These are phyloP conservation scores for Naegleria gruberi DNA, from an alignment of 208 protist genomes.

Conservation along the genomic window DNA sequence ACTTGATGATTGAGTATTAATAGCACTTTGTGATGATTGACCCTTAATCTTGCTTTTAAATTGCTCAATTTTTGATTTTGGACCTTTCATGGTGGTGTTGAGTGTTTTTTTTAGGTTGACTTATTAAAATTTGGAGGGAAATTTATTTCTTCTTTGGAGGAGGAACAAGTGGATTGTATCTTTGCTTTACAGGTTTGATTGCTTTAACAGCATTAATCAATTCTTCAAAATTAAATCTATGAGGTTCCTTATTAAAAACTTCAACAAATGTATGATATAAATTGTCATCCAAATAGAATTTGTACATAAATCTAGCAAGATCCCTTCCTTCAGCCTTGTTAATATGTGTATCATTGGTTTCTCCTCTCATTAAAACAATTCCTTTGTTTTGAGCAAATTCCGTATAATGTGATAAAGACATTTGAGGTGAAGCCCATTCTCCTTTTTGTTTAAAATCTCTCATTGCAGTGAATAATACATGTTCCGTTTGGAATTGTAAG, in stretches of 20 bases:
- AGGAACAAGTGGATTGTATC: not conserved
- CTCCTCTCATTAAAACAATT: conserved; percentile 12
- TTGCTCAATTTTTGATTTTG: not conserved
- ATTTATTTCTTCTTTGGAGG: not conserved
- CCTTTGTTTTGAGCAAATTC: not conserved
- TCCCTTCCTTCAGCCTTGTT: not conserved
- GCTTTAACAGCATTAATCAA: not conserved
- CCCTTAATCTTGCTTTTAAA: not conserved
- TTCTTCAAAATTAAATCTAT: not conserved
- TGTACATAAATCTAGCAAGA: not conserved
- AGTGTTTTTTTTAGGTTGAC: too few relatives aligned
- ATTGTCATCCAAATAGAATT: not conserved
- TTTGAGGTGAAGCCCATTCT: not conserved
- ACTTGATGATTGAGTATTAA: too few relatives aligned
- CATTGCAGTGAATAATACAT: not conserved
- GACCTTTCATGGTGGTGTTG: too few relatives aligned
- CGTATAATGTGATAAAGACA: not conserved
- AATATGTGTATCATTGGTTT: not conserved
- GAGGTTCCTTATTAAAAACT: conserved; percentile 8
- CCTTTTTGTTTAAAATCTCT: not conserved
- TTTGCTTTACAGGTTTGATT: not conserved
- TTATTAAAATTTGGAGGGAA: too few relatives aligned
- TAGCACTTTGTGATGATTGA: too few relatives aligned
- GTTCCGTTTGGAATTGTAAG: not conserved
- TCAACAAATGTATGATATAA: not conserved